These are phyloP conservation scores for Triticum aestivum DNA, from an alignment of 176 grass and related monocot species.

Conservation along the genomic window DNA sequence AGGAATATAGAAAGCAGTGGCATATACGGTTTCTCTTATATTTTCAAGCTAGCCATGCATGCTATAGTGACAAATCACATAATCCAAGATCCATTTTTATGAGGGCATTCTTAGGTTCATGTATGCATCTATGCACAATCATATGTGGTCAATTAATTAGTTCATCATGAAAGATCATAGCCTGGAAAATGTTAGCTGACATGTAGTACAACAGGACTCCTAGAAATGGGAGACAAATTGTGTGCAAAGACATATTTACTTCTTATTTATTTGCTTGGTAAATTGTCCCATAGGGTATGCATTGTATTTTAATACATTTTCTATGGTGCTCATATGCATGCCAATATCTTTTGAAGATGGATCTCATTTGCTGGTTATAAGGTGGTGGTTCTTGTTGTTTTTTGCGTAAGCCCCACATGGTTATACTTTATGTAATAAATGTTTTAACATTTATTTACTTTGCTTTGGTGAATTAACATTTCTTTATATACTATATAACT, in stretches of 20 bases:
- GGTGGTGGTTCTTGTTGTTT: not conserved
- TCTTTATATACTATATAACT: not conserved
- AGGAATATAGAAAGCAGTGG: not conserved
- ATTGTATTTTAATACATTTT: conserved; percentile 14
- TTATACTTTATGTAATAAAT: too few relatives aligned
- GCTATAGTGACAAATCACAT: not conserved
- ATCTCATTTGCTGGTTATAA: not conserved
- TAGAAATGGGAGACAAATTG: not conserved
- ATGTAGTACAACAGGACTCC: not conserved
- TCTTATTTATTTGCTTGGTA: not conserved
- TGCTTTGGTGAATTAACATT: not conserved
- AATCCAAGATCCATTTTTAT: not conserved
- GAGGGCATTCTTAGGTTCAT: not conserved
- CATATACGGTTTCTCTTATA: not conserved
- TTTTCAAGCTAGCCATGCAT: not conserved
- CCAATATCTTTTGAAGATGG: not conserved
- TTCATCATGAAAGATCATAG: not conserved
- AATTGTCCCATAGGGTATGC: not conserved
- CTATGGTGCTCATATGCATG: not conserved
- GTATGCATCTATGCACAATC: not conserved
- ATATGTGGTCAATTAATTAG: not conserved
- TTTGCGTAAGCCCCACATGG: too few relatives aligned
- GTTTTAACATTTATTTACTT: not conserved
- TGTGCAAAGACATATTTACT: not conserved
- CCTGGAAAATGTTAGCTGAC: not conserved